These are phyloP conservation scores for Botrytis fragariae DNA, from an alignment of 2,329 filamentous ascomycete genomes.

Conservation along the genomic window DNA sequence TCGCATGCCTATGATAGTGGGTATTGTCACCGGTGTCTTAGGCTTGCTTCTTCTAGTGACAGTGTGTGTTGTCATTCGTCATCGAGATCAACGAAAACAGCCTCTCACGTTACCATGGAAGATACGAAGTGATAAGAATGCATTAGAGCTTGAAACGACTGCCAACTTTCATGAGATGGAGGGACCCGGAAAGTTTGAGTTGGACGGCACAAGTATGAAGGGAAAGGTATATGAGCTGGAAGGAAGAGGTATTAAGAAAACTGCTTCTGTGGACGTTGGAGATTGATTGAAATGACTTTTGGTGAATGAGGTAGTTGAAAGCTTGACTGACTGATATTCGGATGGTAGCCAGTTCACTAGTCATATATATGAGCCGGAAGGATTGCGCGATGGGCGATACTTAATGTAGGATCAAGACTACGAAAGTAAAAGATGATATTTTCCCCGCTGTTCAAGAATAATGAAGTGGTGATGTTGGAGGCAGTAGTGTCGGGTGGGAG, in stretches of 20 bases:
- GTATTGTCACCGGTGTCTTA: not conserved
- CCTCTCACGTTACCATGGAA: not conserved
- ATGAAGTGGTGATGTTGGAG: not conserved
- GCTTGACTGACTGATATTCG: not conserved
- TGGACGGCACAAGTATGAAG: slow-evolving; percentile 5
- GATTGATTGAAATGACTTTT: not conserved
- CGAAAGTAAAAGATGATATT: not conserved
- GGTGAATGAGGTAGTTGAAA: not conserved
- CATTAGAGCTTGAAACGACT: slow-evolving; percentile 5
- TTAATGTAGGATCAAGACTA: not conserved
- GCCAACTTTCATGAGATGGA: slow-evolving; percentile 14
- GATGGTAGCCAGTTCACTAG: not conserved
- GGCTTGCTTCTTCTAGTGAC: not conserved
- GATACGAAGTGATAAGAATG: not conserved
- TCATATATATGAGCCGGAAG: not conserved
- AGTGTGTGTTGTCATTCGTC: not conserved
- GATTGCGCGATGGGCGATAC: not conserved
- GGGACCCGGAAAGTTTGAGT: slow-evolving; percentile 11
- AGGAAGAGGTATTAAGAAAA: not conserved
- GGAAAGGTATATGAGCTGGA: not conserved
- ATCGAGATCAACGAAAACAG: not conserved
- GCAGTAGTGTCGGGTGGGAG: not conserved
- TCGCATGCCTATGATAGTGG: not conserved
- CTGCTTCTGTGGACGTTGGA: not conserved
- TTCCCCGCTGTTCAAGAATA: not conserved